Conservation (phyloP, 2,329 filamentous ascomycete species). For the Pleomassaria siparia region DNA sequence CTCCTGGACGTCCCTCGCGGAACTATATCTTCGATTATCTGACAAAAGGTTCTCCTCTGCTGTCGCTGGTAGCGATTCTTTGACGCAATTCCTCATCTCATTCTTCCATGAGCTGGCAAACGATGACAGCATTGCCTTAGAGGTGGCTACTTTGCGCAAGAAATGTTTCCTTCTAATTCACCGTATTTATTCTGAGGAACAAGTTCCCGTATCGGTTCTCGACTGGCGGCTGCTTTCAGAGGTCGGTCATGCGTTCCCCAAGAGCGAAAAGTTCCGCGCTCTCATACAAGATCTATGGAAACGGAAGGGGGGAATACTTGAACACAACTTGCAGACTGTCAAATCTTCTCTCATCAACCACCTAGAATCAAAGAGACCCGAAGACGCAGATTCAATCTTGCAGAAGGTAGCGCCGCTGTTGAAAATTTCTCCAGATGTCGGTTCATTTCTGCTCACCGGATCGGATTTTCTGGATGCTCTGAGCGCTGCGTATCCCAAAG, state of each 20-base stretch:
- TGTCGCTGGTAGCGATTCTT: constrained; percentile 59
- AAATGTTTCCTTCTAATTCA: constrained; percentile 65
- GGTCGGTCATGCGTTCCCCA: constrained; percentile 67
- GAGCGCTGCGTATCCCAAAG: constrained; percentile 64
- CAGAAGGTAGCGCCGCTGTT: constrained; percentile 65
- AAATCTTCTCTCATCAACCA: constrained; percentile 65
- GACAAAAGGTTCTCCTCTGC: constrained; percentile 57
- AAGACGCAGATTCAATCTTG: constrained; percentile 57
- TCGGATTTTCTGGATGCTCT: constrained; percentile 86
- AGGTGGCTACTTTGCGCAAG: constrained; percentile 59
- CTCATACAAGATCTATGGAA: constrained; percentile 56
- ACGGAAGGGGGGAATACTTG: constrained; percentile 52
- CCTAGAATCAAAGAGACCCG: constrained; percentile 64
- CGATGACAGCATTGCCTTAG: constrained; percentile 35
- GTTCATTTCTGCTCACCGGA: constrained; percentile 72
- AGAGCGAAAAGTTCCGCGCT: constrained; percentile 57
- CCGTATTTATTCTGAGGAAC: constrained; percentile 55
- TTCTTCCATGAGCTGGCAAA: constrained; percentile 60
- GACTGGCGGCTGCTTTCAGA: constrained; percentile 70
- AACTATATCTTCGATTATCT: constrained; percentile 63
- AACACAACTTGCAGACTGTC: constrained; percentile 58
- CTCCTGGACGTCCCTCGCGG: constrained; percentile 71
- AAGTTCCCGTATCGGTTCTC: constrained; percentile 54
- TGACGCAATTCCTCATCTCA: constrained; percentile 65
- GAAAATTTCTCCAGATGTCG: constrained; percentile 59